A percentile compares a stretch with the other conserved stretches of the same genome.
phyloP scores from a whole-genome alignment of 352 stramenopile species.

The Globisporangium cederbergense region DNA sequence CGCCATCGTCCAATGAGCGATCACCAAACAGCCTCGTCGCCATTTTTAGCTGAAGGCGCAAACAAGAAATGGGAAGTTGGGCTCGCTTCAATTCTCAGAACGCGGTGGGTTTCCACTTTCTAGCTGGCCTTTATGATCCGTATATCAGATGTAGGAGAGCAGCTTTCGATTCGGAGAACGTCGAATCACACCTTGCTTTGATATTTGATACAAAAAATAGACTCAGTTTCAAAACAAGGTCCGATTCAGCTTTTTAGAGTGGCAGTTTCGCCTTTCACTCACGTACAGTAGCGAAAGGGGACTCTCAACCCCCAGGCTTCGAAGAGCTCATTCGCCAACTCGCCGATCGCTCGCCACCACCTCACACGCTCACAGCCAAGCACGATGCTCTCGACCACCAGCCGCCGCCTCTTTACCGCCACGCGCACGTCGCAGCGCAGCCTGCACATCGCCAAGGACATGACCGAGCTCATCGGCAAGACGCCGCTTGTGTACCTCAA shows the following conservation, averaged over 20 bases:
- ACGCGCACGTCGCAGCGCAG: constrained; percentile 36
- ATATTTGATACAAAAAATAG: no score
- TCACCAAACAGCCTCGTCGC: constrained; percentile 11
- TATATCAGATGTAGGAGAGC: no score
- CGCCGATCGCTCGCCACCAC: not conserved
- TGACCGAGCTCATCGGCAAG: constrained; percentile 94
- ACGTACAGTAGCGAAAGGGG: no score
- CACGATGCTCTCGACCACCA: constrained; percentile 19
- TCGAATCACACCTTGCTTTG: no score
- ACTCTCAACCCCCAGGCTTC: not conserved
- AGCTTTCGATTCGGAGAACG: no score
- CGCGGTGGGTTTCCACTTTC: no score
- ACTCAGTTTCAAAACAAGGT: not conserved
- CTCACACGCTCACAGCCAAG: not conserved
- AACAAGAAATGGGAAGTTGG: no score
- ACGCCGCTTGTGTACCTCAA: constrained; percentile 94
- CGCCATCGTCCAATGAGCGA: constrained; percentile 5
- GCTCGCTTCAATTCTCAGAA: no score
- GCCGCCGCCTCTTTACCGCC: constrained; percentile 26
- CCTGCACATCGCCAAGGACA: constrained; percentile 90
- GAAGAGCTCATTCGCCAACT: constrained; percentile 19
- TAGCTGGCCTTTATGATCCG: no score
- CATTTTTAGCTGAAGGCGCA: not conserved
- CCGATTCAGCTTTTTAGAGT: no score
- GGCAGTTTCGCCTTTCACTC: no score